phyloP scores from a whole-genome alignment of 768 basidiomycete genomes.

The Trametes elegans region DNA sequence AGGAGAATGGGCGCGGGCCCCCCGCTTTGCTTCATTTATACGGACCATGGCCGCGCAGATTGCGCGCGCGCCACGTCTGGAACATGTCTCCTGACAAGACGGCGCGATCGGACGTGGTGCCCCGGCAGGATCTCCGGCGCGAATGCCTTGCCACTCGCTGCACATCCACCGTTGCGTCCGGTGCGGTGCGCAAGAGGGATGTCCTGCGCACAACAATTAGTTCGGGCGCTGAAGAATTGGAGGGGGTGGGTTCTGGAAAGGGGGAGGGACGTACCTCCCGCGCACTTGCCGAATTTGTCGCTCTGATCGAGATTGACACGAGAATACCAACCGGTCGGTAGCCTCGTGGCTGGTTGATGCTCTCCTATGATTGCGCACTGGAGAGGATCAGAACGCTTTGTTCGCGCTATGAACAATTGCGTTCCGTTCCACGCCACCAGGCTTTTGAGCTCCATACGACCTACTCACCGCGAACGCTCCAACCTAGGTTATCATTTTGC shows the following conservation, averaged over 20 bases:
- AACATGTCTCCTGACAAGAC: conserved; percentile 10
- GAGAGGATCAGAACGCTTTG: conserved; percentile 4
- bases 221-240: background rate
- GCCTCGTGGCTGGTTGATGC: conserved; percentile 11
- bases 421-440: background rate
- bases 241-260: background rate
- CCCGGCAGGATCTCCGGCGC: conserved; percentile 3
- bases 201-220: conserved; percentile 7
- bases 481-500: no score
- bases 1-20: background rate
- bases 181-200: background rate
- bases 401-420: background rate
- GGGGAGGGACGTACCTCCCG: background rate
- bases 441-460: background rate
- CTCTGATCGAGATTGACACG: conserved; percentile 5
- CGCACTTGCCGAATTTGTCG: background rate
- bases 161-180: no score
- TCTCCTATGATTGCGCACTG: conserved; percentile 1
- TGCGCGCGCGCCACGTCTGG: background rate
- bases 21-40: conserved; percentile 5
- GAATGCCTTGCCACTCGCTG: background rate
- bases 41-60: background rate
- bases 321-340: conserved; percentile 12
- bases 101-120: background rate
- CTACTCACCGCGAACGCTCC: no score